A percentile compares a stretch with the other conserved stretches of the same genome.
These are phyloP conservation scores for Elymus sibiricus DNA, from an alignment of 176 grass and related monocot species.

Conservation along the genomic window DNA sequence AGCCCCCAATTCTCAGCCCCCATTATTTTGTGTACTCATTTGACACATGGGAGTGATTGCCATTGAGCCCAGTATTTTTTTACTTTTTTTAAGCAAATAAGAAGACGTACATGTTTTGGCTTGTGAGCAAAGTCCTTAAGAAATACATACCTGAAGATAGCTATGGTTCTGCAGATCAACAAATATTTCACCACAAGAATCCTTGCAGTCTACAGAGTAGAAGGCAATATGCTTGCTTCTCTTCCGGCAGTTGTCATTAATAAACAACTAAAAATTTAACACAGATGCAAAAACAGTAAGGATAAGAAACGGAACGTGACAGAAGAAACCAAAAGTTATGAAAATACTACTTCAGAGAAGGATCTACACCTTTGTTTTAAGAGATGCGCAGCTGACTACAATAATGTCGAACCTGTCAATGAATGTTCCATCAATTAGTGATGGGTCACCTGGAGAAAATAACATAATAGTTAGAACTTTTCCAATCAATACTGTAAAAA, in stretches of 20 bases:
- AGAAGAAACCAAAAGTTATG: background rate
- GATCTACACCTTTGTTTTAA: conserved; percentile 66
- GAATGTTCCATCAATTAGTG: conserved; percentile 67
- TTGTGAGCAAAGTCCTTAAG: background rate
- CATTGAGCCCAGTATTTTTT: background rate
- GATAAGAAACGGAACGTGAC: background rate
- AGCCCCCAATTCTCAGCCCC: background rate
- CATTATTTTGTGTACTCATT: background rate
- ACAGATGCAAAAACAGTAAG: conserved; percentile 20
- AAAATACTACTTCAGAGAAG: conserved; percentile 25
- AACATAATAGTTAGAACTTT: conserved; percentile 4
- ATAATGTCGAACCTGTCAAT: conserved; percentile 87
- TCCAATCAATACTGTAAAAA: background rate
- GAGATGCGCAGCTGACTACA: conserved; percentile 66
- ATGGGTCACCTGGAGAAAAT: conserved; percentile 67
- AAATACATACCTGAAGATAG: conserved; percentile 67
- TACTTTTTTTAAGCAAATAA: background rate
- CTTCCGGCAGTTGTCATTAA: conserved; percentile 82
- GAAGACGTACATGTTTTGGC: background rate
- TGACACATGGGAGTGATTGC: background rate
- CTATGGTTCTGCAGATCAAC: conserved; percentile 77
- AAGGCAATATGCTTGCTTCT: conserved; percentile 83
- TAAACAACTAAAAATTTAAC: conserved; percentile 47
- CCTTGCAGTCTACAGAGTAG: conserved; percentile 80
- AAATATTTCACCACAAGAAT: conserved; percentile 98